Conservation (phyloP, 2,329 filamentous ascomycete species). For the Fusarium subtropicale region DNA sequence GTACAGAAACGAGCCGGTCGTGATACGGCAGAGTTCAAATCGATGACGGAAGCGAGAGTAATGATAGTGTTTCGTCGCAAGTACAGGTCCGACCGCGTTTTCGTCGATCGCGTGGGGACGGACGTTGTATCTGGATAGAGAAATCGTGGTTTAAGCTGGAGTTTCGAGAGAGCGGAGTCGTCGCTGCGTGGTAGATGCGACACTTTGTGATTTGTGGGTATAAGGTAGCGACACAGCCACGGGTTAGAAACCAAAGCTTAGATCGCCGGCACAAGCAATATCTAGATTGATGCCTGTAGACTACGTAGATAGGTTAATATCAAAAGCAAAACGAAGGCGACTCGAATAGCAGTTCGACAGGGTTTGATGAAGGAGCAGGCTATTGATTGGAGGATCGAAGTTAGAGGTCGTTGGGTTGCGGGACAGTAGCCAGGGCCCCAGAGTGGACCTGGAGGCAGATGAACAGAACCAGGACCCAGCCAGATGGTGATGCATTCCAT, state of each 20-base stretch:
- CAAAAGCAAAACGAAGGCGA: slow-evolving; percentile 45
- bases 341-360: slow-evolving; percentile 41
- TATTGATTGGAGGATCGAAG: slow-evolving; percentile 45
- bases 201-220: slow-evolving; percentile 21
- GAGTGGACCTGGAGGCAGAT: slow-evolving; percentile 23
- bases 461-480: slow-evolving; percentile 12
- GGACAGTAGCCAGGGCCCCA: slow-evolving; percentile 31
- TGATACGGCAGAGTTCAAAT: neutral
- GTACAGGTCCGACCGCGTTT: slow-evolving; percentile 17
- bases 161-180: slow-evolving; percentile 38
- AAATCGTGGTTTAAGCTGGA: slow-evolving; percentile 24
- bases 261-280: slow-evolving; percentile 34
- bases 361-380: slow-evolving; percentile 40
- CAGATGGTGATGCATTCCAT: slow-evolving; percentile 35
- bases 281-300: slow-evolving; percentile 28
- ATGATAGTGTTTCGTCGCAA: neutral
- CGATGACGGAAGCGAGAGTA: neutral
- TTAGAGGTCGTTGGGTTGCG: slow-evolving; percentile 32
- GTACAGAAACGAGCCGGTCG: slow-evolving; percentile 9
- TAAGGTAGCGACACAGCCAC: slow-evolving; percentile 13
- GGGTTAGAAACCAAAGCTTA: neutral
- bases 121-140: slow-evolving; percentile 14
- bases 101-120: slow-evolving; percentile 18
- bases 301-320: slow-evolving; percentile 25
- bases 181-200: slow-evolving; percentile 39